Evolutionary conservation across 306 rosid species (phyloP).

Genomic region (Quercus engelmannii): DNA sequence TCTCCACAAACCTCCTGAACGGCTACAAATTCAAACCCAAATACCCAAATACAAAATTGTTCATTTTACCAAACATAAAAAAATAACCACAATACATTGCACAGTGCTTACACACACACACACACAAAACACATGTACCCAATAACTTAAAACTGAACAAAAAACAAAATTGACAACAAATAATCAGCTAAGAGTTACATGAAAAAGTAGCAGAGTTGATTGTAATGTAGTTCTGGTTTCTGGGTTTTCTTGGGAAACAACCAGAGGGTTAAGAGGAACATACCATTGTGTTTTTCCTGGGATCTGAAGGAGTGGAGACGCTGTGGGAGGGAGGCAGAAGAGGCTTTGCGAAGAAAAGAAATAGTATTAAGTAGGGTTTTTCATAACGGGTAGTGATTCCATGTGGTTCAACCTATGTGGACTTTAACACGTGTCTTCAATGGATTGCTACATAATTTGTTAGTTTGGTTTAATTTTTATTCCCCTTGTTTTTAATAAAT

Average conservation of each 20-base stretch:
- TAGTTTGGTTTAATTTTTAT: too few relatives aligned
- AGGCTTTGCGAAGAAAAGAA: constrained; percentile 11
- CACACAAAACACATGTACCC: background rate
- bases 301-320: constrained; percentile 1
- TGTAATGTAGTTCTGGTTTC: too few relatives aligned
- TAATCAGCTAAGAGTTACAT: background rate
- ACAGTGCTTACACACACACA: background rate
- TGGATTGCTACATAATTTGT: background rate
- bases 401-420: background rate
- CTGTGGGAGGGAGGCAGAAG: background rate
- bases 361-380: background rate
- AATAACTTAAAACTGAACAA: background rate
- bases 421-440: background rate
- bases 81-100: background rate
- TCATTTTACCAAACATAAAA: background rate
- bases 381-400: background rate
- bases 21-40: constrained; percentile 8
- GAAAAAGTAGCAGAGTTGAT: too few relatives aligned
- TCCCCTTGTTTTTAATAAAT: too few relatives aligned
- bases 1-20: constrained; percentile 48
- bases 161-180: background rate
- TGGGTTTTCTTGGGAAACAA: background rate
- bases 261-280: background rate
- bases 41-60: background rate
- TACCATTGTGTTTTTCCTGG: constrained; percentile 18